Percentiles rank a stretch among this genome's conserved stretches.
Conservation (phyloP, 352 stramenopile species). For the Globisporangium nodosum region DNA sequence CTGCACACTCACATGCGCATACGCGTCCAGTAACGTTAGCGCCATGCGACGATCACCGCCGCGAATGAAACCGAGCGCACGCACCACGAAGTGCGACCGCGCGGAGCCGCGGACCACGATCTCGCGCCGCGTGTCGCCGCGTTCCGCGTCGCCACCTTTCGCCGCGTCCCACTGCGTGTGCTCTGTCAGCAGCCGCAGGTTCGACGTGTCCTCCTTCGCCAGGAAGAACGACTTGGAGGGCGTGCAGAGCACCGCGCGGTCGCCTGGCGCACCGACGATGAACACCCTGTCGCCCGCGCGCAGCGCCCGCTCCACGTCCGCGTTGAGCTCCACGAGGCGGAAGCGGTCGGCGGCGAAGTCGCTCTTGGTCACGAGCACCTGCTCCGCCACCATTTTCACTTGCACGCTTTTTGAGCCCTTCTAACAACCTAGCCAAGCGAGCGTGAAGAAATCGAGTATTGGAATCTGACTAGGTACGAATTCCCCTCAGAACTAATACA, state of each 20-base stretch:
- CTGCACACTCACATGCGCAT: conserved; percentile 19
- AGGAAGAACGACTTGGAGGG: conserved; percentile 63
- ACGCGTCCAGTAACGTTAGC: too few relatives aligned
- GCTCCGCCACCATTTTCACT: too few relatives aligned
- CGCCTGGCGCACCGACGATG: conserved; percentile 46
- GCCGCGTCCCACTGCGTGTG: conserved; percentile 42
- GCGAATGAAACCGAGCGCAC: not conserved
- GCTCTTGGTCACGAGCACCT: conserved; percentile 42
- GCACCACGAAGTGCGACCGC: conserved; percentile 64
- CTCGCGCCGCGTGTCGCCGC: conserved; percentile 8
- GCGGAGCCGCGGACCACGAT: conserved; percentile 54
- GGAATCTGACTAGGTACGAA: too few relatives aligned
- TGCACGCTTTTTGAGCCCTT: too few relatives aligned
- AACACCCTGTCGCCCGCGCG: conserved; percentile 46
- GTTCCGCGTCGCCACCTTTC: conserved; percentile 17
- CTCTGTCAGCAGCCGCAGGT: conserved; percentile 62
- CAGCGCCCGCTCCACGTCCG: conserved; percentile 57
- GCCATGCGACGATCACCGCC: too few relatives aligned
- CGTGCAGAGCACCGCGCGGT: conserved; percentile 72
- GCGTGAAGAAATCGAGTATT: too few relatives aligned
- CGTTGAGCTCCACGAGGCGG: conserved; percentile 55
- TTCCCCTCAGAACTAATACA: too few relatives aligned
- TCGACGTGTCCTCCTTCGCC: conserved; percentile 79
- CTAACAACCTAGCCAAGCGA: too few relatives aligned
- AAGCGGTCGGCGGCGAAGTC: conserved; percentile 55